Percentiles rank a stretch among this genome's conserved stretches.
These are phyloP conservation scores for Mycosphaerelloides madeirae DNA, from an alignment of 2,329 filamentous ascomycete genomes.

Conservation along the genomic window DNA sequence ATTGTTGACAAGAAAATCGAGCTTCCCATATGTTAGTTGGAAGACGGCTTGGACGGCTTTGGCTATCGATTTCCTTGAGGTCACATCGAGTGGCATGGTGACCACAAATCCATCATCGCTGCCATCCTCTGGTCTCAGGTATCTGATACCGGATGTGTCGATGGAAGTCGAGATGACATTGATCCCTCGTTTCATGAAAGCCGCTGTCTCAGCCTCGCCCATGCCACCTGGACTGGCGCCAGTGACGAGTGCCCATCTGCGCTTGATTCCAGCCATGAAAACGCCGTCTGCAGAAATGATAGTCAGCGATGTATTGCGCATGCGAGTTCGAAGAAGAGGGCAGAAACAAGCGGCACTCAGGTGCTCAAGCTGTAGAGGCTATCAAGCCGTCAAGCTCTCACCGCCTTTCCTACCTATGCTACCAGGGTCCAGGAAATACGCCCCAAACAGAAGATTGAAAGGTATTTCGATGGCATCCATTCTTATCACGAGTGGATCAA, in stretches of 20 bases:
- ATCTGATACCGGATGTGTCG: conserved; percentile 29
- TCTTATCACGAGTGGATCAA: no score
- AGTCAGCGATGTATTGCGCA: no score
- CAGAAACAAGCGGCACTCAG: no score
- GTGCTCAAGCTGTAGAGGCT: no score
- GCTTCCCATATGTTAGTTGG: conserved; percentile 28
- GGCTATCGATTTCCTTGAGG: conserved; percentile 34
- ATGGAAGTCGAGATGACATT: conserved; percentile 40
- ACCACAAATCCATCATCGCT: conserved; percentile 16
- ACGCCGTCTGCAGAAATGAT: no score
- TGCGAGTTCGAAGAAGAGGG: no score
- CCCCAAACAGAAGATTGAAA: no score
- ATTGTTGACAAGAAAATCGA: conserved; percentile 50
- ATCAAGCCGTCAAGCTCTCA: no score
- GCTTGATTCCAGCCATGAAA: not conserved
- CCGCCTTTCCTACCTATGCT: no score
- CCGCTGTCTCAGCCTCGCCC: conserved; percentile 44
- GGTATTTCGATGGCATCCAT: no score
- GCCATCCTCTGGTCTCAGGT: conserved; percentile 6
- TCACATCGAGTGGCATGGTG: conserved; percentile 41
- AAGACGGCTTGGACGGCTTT: conserved; percentile 29
- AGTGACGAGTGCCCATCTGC: conserved; percentile 47
- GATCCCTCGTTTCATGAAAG: conserved; percentile 42
- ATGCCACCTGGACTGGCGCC: conserved; percentile 46
- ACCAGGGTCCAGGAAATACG: no score